Evolutionary conservation across 2,329 filamentous ascomycete species (phyloP).

Genomic region (Penicillium sp.): DNA sequence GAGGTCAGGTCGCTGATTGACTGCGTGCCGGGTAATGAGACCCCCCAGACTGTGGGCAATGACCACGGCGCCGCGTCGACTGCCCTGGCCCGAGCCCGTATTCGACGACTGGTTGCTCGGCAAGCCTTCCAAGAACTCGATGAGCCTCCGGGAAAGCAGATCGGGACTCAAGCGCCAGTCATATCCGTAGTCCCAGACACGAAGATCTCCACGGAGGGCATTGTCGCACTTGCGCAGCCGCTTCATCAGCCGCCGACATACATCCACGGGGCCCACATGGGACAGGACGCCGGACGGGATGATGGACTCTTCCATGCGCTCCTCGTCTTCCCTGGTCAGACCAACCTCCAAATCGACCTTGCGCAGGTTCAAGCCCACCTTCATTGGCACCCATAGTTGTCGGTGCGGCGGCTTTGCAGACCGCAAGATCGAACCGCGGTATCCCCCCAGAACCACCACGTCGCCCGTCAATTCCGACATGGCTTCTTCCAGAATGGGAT

Average conservation of each 20-base stretch:
- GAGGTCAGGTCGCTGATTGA: constrained; percentile 79
- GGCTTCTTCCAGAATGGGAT: constrained; percentile 55
- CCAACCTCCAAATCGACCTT: constrained; percentile 91
- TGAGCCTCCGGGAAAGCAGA: constrained; percentile 68
- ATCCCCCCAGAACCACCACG: constrained; percentile 83
- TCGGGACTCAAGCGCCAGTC: constrained; percentile 89
- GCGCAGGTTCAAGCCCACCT: constrained; percentile 84
- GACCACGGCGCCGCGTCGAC: constrained; percentile 67
- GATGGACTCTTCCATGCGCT: constrained; percentile 76
- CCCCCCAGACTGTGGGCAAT: constrained; percentile 85
- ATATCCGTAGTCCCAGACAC: constrained; percentile 88
- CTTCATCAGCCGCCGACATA: constrained; percentile 77
- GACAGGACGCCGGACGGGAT: constrained; percentile 85
- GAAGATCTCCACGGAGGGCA: constrained; percentile 64
- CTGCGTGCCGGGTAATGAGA: constrained; percentile 79
- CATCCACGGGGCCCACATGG: constrained; percentile 87
- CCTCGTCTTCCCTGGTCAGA: constrained; percentile 71
- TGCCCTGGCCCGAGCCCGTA: constrained; percentile 45
- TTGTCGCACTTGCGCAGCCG: constrained; percentile 72
- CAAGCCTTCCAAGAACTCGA: constrained; percentile 68
- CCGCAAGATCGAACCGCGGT: constrained; percentile 83
- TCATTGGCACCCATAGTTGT: constrained; percentile 92
- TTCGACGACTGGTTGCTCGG: constrained; percentile 64
- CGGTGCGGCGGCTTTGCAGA: constrained; percentile 77
- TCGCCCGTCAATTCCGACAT: constrained; percentile 75